Percentiles rank a stretch among this genome's conserved stretches.
phyloP scores from a whole-genome alignment of 495 filamentous ascomycete species.

The Terfezia claveryi region DNA sequence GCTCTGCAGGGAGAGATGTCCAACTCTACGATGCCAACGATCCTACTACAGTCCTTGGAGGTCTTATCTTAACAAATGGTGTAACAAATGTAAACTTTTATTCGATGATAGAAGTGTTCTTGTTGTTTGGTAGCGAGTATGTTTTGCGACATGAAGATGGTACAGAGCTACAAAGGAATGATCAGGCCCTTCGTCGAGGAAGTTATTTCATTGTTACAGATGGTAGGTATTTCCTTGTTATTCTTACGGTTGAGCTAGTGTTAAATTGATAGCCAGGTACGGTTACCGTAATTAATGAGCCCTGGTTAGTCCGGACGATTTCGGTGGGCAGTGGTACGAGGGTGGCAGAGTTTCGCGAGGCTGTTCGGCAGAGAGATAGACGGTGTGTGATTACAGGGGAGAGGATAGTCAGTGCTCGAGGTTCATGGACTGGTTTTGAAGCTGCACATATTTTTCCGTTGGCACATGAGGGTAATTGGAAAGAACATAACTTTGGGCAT shows the following conservation, averaged over 20 bases:
- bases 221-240: constrained; percentile 3
- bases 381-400: constrained; percentile 3
- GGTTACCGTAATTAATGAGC: constrained; percentile 16
- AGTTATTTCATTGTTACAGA: constrained; percentile 19
- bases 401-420: neutral
- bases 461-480: neutral
- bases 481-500: neutral
- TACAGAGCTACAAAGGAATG: constrained; percentile 13
- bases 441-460: constrained; percentile 5
- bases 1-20: constrained; percentile 6
- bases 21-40: constrained; percentile 9
- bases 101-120: constrained; percentile 19
- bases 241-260: neutral
- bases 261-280: constrained; percentile 3
- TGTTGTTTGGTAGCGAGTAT: constrained; percentile 11
- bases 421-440: constrained; percentile 2
- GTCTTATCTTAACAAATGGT: constrained; percentile 18
- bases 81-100: constrained; percentile 23
- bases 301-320: constrained; percentile 13
- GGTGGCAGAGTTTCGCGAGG: constrained; percentile 15
- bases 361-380: constrained; percentile 9
- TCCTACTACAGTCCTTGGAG: constrained; percentile 14
- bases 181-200: constrained; percentile 16
- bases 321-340: constrained; percentile 11
- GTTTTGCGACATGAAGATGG: constrained; percentile 12